Conservation (phyloP, 1,284 basidiomycete genomes). For the Chalciporus sp. region DNA sequence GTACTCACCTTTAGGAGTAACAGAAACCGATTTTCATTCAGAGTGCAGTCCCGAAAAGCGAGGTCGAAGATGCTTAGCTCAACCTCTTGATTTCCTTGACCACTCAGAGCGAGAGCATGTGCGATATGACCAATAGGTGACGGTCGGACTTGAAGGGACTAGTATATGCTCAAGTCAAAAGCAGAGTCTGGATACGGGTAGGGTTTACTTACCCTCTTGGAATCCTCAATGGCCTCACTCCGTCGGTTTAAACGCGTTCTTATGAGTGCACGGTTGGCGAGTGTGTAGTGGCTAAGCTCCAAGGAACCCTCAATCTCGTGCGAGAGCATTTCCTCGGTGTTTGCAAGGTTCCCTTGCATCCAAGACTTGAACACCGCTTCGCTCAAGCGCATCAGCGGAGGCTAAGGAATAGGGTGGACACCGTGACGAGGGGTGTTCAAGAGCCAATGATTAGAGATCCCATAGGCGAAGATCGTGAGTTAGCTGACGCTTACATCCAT, state of each 20-base stretch:
- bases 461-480: background rate
- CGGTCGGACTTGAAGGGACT: conserved; percentile 3
- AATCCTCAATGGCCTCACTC: background rate
- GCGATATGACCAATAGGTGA: conserved; percentile 10
- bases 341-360: background rate
- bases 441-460: background rate
- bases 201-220: background rate
- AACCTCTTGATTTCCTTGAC: background rate
- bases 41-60: background rate
- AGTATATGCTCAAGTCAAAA: background rate
- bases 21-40: conserved; percentile 1
- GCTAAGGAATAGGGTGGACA: background rate
- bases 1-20: conserved; percentile 7
- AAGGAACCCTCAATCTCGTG: background rate
- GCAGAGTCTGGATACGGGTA: background rate
- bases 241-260: background rate
- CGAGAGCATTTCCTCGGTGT: background rate
- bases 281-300: background rate
- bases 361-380: background rate
- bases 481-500: background rate
- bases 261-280: background rate
- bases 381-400: background rate
- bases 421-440: too few relatives aligned
- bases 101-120: background rate
- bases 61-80: conserved; percentile 4